These are phyloP conservation scores for Fusarium keratoplasticum DNA, from an alignment of 2,329 filamentous ascomycete species.

Conservation along the genomic window DNA sequence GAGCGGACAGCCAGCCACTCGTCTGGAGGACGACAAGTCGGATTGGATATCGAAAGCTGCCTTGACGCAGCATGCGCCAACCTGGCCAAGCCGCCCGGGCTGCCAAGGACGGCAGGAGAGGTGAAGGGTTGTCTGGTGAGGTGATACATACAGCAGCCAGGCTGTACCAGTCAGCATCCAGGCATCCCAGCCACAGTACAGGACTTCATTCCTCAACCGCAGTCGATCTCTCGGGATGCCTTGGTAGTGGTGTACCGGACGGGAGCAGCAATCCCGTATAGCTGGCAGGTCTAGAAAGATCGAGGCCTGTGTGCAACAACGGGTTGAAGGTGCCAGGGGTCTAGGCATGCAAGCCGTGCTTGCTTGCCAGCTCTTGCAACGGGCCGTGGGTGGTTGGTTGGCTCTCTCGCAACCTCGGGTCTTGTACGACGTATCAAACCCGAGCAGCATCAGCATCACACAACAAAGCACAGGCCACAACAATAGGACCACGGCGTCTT, in stretches of 20 bases:
- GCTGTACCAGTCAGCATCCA: background rate
- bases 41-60: background rate
- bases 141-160: background rate
- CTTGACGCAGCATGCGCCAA: background rate
- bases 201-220: background rate
- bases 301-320: constrained; percentile 4
- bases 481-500: background rate
- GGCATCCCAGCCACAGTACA: background rate
- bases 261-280: constrained; percentile 6
- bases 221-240: background rate
- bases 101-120: background rate
- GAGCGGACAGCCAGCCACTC: background rate
- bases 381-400: background rate
- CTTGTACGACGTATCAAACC: background rate
- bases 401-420: background rate
- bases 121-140: background rate
- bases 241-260: background rate
- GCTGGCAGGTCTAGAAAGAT: background rate
- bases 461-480: constrained; percentile 18
- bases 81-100: background rate
- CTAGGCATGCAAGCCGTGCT: constrained; percentile 10
- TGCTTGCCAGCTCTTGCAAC: constrained; percentile 2
- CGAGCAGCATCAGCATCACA: constrained; percentile 3
- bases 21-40: background rate
- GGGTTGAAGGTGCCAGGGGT: background rate